Percentiles rank a stretch among this genome's conserved stretches.
phyloP scores from a whole-genome alignment of 805 yeast genomes.

The Grigorovia transvaalensis region DNA sequence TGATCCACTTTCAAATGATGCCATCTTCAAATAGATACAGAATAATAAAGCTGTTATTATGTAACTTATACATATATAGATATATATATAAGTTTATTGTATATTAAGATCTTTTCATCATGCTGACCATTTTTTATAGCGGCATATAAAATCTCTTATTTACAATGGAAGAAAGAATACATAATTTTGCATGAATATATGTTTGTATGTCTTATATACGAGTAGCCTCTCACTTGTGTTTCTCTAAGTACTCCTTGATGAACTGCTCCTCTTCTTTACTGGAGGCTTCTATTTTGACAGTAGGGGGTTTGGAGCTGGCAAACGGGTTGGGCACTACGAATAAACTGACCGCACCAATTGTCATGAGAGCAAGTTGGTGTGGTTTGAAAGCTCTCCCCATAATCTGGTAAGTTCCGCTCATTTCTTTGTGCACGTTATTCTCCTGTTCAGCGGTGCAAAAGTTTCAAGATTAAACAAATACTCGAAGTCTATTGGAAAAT shows the following conservation, averaged over 20 bases:
- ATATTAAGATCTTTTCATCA: neutral
- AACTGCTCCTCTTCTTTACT: constrained; percentile 86
- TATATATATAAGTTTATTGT: neutral
- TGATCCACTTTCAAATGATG: constrained; percentile 77
- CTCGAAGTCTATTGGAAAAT: no score
- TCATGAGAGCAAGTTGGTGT: constrained; percentile 75
- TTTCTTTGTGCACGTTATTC: constrained; percentile 16
- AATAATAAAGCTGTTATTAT: neutral
- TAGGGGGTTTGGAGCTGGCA: constrained; percentile 43
- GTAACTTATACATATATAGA: neutral
- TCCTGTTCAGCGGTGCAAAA: no score
- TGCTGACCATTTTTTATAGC: neutral
- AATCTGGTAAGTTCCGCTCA: constrained; percentile 80
- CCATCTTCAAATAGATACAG: constrained; percentile 48
- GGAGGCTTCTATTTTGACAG: constrained; percentile 63
- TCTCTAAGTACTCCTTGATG: constrained; percentile 58
- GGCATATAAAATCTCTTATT: neutral
- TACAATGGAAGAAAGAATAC: neutral
- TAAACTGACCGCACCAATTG: constrained; percentile 59
- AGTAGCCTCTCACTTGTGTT: constrained; percentile 10
- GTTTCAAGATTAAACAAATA: neutral
- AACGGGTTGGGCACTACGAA: constrained; percentile 64
- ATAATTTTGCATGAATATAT: neutral
- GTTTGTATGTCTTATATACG: no score
- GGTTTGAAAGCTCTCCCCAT: constrained; percentile 79